These are phyloP conservation scores for Botrytis tulipae DNA, from an alignment of 2,329 filamentous ascomycete genomes.

Conservation along the genomic window DNA sequence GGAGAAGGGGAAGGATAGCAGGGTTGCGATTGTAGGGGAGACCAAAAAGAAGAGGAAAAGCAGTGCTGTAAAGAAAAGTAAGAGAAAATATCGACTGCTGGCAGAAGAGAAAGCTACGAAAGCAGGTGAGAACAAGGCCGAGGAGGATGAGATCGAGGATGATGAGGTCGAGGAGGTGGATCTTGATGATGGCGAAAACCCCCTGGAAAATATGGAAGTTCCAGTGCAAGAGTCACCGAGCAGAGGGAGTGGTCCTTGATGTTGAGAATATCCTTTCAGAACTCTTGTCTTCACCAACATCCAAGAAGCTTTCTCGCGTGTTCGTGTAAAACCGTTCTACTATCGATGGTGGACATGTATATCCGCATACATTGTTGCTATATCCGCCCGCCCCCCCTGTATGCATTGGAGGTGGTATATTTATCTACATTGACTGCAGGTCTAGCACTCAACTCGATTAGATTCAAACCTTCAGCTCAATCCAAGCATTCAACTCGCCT, in stretches of 20 bases:
- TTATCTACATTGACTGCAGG: not conserved
- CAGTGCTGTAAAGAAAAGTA: constrained; percentile 77
- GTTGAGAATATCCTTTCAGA: not conserved
- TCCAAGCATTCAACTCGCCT: not conserved
- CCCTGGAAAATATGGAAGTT: not conserved
- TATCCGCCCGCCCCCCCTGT: not conserved
- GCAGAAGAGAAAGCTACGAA: constrained; percentile 34
- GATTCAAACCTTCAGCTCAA: not conserved
- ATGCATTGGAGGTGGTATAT: not conserved
- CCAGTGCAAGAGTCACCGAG: not conserved
- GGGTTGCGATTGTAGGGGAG: constrained; percentile 62
- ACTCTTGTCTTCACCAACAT: not conserved
- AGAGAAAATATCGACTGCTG: constrained; percentile 71
- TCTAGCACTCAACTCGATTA: not conserved
- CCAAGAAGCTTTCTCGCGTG: too few species aligned
- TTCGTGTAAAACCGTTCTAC: not conserved
- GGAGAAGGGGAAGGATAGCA: constrained; percentile 67
- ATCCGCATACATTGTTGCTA: not conserved
- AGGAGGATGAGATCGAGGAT: not conserved
- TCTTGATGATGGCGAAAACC: not conserved
- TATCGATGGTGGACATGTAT: not conserved
- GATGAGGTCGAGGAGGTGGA: not conserved
- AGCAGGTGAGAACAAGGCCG: constrained; percentile 27
- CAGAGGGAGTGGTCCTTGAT: not conserved
- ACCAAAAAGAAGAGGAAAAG: constrained; percentile 67